These are phyloP conservation scores for Microdochium trichocladiopsis DNA, from an alignment of 2,329 filamentous ascomycete species.

Conservation along the genomic window DNA sequence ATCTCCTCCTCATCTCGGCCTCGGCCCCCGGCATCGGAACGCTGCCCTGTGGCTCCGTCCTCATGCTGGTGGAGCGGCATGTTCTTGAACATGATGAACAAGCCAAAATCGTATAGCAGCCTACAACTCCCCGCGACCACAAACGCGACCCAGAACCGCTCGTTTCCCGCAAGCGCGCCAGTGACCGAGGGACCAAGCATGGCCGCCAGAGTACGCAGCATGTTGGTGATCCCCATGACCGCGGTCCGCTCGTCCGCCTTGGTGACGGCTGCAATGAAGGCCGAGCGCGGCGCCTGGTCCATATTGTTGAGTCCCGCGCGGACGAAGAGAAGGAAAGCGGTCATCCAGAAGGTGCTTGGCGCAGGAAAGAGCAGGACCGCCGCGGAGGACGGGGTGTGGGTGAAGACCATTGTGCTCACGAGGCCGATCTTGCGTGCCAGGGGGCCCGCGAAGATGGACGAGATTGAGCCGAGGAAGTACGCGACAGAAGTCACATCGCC, in stretches of 20 bases:
- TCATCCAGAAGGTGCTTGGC: constrained; percentile 40
- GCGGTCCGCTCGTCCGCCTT: constrained; percentile 58
- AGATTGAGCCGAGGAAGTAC: constrained; percentile 46
- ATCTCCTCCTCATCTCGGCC: background rate
- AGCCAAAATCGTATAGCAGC: constrained; percentile 49
- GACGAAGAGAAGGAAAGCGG: constrained; percentile 48
- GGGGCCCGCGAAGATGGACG: constrained; percentile 49
- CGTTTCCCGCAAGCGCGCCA: constrained; percentile 42
- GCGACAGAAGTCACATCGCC: constrained; percentile 50
- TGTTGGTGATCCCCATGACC: constrained; percentile 62
- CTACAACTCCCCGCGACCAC: constrained; percentile 46
- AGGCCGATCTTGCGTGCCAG: constrained; percentile 51
- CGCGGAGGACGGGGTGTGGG: constrained; percentile 53
- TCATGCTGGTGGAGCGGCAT: constrained; percentile 18
- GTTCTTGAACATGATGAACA: constrained; percentile 53
- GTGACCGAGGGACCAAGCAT: constrained; percentile 48
- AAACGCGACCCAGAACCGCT: constrained; percentile 56
- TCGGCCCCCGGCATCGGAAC: too few species aligned
- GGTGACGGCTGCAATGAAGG: constrained; percentile 61
- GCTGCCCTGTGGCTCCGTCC: too few species aligned
- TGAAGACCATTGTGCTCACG: constrained; percentile 59
- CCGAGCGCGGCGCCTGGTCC: constrained; percentile 60
- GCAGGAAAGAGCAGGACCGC: constrained; percentile 54
- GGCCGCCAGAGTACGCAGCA: constrained; percentile 52
- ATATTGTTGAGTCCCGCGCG: constrained; percentile 59